Conservation (phyloP, 2,329 filamentous ascomycete genomes). For the Rhinocladiella mackenziei region DNA sequence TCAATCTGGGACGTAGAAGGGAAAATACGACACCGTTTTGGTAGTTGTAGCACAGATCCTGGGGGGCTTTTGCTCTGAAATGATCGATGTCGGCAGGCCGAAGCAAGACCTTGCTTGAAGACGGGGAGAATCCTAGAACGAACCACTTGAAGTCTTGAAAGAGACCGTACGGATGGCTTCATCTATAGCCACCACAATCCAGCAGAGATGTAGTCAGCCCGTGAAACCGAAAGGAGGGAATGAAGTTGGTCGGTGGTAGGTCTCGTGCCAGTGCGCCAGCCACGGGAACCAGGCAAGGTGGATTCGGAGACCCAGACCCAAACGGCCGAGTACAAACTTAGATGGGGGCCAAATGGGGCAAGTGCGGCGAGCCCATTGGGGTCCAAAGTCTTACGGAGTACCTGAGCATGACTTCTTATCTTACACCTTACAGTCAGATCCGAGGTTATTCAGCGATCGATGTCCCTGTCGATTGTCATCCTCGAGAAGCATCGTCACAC, state of each 20-base stretch:
- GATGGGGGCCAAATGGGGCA: constrained; percentile 1
- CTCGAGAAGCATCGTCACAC: too few relatives aligned
- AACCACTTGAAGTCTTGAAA: constrained; percentile 22
- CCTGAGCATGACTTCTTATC: neutral
- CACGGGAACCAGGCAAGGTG: too few relatives aligned
- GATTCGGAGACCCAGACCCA: too few relatives aligned
- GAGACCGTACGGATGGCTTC: constrained; percentile 20
- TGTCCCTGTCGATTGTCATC: too few relatives aligned
- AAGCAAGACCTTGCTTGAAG: neutral
- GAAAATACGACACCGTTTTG: neutral
- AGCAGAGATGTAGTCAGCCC: neutral
- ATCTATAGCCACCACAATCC: constrained; percentile 15
- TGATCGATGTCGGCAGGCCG: neutral
- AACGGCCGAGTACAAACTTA: neutral
- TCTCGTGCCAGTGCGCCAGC: too few relatives aligned
- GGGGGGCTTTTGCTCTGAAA: neutral
- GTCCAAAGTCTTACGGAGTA: neutral
- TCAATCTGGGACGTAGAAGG: neutral
- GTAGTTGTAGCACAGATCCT: neutral
- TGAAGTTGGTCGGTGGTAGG: too few relatives aligned
- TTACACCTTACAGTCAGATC: too few relatives aligned
- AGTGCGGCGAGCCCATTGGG: constrained; percentile 9
- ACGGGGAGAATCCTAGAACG: constrained; percentile 9
- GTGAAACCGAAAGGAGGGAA: constrained; percentile 5
- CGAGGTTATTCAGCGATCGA: too few relatives aligned